Percentiles rank a stretch among this genome's conserved stretches.
These are phyloP conservation scores for Ascobolus immersus DNA, from an alignment of 495 filamentous ascomycete genomes.

Conservation along the genomic window DNA sequence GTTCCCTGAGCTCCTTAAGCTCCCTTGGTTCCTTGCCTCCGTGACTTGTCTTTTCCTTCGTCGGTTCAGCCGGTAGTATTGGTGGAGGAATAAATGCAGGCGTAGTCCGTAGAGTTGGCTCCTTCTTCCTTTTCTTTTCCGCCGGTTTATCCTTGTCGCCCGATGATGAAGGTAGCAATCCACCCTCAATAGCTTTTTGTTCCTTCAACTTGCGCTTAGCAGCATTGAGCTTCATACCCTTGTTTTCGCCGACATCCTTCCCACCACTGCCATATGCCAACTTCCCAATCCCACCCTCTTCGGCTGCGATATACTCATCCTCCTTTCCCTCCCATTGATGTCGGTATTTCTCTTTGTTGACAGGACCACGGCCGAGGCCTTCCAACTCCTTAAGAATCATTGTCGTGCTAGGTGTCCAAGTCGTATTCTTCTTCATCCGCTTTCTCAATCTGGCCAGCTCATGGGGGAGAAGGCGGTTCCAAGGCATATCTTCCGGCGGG, in stretches of 20 bases:
- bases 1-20: too few relatives aligned
- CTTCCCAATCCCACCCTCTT: constrained; percentile 15
- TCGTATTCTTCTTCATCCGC: constrained; percentile 96
- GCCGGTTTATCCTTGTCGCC: background rate
- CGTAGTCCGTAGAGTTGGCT: background rate
- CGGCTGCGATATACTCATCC: constrained; percentile 11
- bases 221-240: constrained; percentile 15
- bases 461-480: constrained; percentile 70
- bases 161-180: background rate
- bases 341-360: constrained; percentile 13
- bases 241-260: constrained; percentile 13
- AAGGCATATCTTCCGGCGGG: constrained; percentile 59
- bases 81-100: background rate
- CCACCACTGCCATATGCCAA: constrained; percentile 13
- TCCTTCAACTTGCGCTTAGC: constrained; percentile 7
- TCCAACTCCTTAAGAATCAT: constrained; percentile 85
- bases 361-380: constrained; percentile 41
- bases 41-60: background rate
- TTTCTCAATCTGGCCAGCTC: constrained; percentile 81
- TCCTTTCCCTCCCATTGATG: constrained; percentile 11
- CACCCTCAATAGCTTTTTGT: background rate
- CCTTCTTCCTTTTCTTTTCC: background rate
- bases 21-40: too few relatives aligned
- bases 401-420: constrained; percentile 83
- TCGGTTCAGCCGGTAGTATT: background rate